A percentile compares a stretch with the other conserved stretches of the same genome.
These are phyloP conservation scores for Chiua virens DNA, from an alignment of 768 basidiomycete species.

Conservation along the genomic window DNA sequence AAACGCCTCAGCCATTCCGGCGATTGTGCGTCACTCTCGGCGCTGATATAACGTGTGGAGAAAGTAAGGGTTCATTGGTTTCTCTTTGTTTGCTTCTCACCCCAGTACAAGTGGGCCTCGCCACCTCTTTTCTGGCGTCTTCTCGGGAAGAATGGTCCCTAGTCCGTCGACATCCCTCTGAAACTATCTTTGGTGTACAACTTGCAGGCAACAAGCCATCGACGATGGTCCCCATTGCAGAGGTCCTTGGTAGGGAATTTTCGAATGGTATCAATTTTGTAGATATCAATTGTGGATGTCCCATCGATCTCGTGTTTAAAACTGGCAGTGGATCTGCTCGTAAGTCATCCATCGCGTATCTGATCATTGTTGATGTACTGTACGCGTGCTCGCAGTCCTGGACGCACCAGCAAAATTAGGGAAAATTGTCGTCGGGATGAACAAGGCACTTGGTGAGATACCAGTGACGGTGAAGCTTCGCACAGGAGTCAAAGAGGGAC, in stretches of 20 bases:
- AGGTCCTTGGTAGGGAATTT: conserved; percentile 72
- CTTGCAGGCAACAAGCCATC: conserved; percentile 86
- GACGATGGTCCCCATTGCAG: conserved; percentile 76
- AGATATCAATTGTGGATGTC: conserved; percentile 95
- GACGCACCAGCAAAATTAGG: conserved; percentile 81
- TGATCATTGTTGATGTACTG: not conserved
- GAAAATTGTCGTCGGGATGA: conserved; percentile 90
- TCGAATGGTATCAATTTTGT: conserved; percentile 81
- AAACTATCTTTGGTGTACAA: conserved; percentile 87
- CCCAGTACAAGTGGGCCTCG: conserved; percentile 73
- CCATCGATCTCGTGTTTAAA: conserved; percentile 94
- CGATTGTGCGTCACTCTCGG: conserved; percentile 84
- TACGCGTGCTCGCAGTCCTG: conserved; percentile 55
- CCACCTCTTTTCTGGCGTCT: conserved; percentile 82
- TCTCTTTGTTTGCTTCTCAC: not conserved
- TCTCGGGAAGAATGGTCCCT: conserved; percentile 96
- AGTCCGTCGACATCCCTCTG: conserved; percentile 84
- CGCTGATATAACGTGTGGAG: conserved; percentile 93
- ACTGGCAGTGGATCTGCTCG: conserved; percentile 87
- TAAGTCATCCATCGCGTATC: conserved; percentile 39
- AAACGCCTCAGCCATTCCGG: conserved; percentile 74
- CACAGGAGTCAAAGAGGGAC: conserved; percentile 88
- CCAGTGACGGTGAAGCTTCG: conserved; percentile 91
- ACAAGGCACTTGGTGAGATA: conserved; percentile 82
- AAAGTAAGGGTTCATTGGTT: conserved; percentile 52